Evolutionary conservation across 345 rosid genomes (phyloP).

Genomic region (Citrus glauca): DNA sequence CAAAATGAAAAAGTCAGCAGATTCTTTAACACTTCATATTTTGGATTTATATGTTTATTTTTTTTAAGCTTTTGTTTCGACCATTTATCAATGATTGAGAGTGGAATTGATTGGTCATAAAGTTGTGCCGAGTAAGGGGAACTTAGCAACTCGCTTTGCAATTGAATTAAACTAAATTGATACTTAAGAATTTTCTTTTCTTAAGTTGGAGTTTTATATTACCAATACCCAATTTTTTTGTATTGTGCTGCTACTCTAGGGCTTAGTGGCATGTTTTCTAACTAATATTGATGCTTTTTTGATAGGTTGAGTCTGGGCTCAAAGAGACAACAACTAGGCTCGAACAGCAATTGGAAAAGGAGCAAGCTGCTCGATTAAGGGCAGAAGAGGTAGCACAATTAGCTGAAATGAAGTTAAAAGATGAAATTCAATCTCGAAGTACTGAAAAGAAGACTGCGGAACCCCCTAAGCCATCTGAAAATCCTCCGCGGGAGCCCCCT

Average conservation of each 20-base stretch:
- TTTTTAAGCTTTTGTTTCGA: not conserved
- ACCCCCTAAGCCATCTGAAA: slow-evolving; percentile 39
- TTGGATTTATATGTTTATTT: not conserved
- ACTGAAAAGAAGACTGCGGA: slow-evolving; percentile 56
- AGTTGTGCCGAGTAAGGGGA: too few relatives aligned
- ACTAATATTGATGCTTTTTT: not conserved
- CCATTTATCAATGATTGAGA: not conserved
- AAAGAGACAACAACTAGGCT: slow-evolving; percentile 59
- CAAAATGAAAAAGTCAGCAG: too few relatives aligned
- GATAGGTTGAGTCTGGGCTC: slow-evolving; percentile 76
- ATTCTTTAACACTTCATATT: not conserved
- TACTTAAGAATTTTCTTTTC: not conserved
- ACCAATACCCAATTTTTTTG: not conserved
- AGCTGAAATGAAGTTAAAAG: slow-evolving; percentile 63
- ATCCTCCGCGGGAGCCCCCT: too few relatives aligned
- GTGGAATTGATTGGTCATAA: not conserved
- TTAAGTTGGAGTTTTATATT: not conserved
- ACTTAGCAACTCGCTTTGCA: not conserved
- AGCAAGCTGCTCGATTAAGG: slow-evolving; percentile 69
- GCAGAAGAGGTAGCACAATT: slow-evolving; percentile 56
- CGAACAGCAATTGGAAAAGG: slow-evolving; percentile 69
- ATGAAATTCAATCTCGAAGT: slow-evolving; percentile 71
- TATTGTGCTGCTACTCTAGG: not conserved
- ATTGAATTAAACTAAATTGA: not conserved
- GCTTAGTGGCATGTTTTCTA: not conserved